Evolutionary conservation across 1,139 yeast species (phyloP), one percentile per base, ranked within the genome.

Genomic region (Protomyces lactucae-debilis): DNA sequence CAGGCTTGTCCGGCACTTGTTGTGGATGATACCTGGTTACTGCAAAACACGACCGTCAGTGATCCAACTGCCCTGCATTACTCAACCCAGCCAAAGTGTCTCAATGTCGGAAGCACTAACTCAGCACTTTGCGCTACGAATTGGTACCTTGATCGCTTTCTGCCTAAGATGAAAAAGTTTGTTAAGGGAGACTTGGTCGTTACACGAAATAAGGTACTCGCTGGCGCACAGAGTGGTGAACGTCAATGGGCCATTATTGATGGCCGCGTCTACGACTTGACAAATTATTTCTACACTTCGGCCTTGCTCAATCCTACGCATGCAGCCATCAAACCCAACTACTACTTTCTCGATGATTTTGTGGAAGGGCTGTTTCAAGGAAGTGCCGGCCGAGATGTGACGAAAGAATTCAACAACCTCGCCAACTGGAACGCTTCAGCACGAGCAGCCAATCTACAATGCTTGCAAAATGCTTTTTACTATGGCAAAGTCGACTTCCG

Each of bases 401-500:
- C 77, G 9, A 67, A 70, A 18, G 64, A 68, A 61, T 76, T 68
- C 65, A 67, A 73, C 39, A 61, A 69, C n/a, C 18, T 59, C 32
- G 70, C 76, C 28, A 65, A 67, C 12, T 46, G 76, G 55, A 69
- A 70, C 43, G 71, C 68, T 12, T 70, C 70, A 25, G 69, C 69
- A 10, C 68, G 70, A 21, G 66, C 61, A 23, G 68, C 72, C n/a
- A 74, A 73, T 68, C 67, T 73, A 51, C 69, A 76, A 21, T 77
- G 80, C 64, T 68, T 77, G 54, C 70, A 73, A 40, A 76, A 76
- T 64, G 72, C 77, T 45, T 77, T 77, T 67, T 71, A 77, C 74
- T 73, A 76, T 56, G 80, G 80, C 10, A 75, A 76, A 61, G 70
- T 76, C 10, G 80, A 77, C 61, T 75, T 79, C 2, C 71, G 77